Base-by-base conservation (phyloP, 306 rosid species). In the Malus orientalis region DNA sequence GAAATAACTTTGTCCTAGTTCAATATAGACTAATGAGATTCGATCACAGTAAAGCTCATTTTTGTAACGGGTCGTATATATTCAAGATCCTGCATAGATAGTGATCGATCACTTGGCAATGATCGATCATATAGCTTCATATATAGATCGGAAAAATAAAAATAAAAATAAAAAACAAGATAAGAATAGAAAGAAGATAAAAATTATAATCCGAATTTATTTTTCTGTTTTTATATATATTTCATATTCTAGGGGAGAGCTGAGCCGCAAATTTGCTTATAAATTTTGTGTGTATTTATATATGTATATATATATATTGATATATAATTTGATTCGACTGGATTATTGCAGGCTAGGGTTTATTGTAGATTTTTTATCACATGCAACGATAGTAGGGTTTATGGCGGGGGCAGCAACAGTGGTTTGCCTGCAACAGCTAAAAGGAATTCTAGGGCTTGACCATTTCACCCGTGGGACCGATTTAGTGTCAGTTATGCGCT, bases 391-490 rank as follows among this genome's bases (percentile, higher is more conserved):
- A 70, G 91, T 92, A 59, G 99, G 99, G 76, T 95, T 95, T 91
- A 95, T 92, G 99, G 97, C 89, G 18, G 99, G 99, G 73, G 97
- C 99, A 36, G 99, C 99, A 25, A 92, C 97, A 0, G 96, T 92
- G 76, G 97, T 95, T 38, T 81, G 89, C 83, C 82, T 95, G 42
- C 99, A 95, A 33, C 99, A 95, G 47, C 89, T 95, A 10, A 95
- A 95, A 84, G 86, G 90, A 30, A 87, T 95, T 32, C 81, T 95
- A 27, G 99, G 99, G 1, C 93, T 95, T 10, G 82, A 83, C 0
- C 93, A 90, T 76, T 95, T 95, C 83, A 95, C 99, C 2, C 91
- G 83, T 65, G 75, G 44, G 0, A 91, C 97, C 16, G 97, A 95
- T 71, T 66, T 92, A 4, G 81, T 95, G 11, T 90, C 99, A 4